Evolutionary conservation across 2,329 filamentous ascomycete species (phyloP).

Genomic region (Phoma herbarum): DNA sequence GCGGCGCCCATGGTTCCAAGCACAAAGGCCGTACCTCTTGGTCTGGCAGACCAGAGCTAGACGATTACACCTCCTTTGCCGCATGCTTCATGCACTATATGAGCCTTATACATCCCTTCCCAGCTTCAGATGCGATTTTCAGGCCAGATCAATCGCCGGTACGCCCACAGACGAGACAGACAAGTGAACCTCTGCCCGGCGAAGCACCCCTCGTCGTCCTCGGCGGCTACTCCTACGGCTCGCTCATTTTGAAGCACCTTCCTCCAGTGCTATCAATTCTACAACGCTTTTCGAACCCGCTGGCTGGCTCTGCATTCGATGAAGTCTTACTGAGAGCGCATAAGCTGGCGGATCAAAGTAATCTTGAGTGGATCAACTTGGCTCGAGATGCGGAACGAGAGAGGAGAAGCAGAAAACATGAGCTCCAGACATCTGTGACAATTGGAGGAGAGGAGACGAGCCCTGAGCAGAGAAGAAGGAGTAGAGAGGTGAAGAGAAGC

Average conservation of each 20-base stretch:
- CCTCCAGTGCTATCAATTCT: conserved; percentile 68
- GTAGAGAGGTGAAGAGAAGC: conserved; percentile 51
- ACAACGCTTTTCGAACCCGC: conserved; percentile 63
- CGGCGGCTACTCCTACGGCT: conserved; percentile 90
- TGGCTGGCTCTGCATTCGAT: conserved; percentile 65
- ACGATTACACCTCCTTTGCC: conserved; percentile 84
- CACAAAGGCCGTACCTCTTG: conserved; percentile 80
- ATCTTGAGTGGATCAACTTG: conserved; percentile 52
- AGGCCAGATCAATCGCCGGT: conserved; percentile 27
- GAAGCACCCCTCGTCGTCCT: conserved; percentile 62
- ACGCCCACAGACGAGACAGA: conserved; percentile 6
- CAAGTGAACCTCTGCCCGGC: neutral
- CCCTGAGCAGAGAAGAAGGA: conserved; percentile 51
- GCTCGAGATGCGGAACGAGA: conserved; percentile 35
- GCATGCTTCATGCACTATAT: conserved; percentile 82
- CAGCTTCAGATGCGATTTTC: conserved; percentile 26
- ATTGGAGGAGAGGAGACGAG: conserved; percentile 60
- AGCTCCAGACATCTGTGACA: conserved; percentile 39
- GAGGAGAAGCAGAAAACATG: conserved; percentile 42
- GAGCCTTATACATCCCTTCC: conserved; percentile 59
- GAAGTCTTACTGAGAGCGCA: conserved; percentile 76
- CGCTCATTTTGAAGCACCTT: conserved; percentile 78
- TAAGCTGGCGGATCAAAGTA: conserved; percentile 72
- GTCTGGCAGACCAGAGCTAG: conserved; percentile 81
- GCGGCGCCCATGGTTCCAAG: conserved; percentile 75